Base-by-base conservation (phyloP, 2,329 filamentous ascomycete species). In the Paraphoma sp. region DNA sequence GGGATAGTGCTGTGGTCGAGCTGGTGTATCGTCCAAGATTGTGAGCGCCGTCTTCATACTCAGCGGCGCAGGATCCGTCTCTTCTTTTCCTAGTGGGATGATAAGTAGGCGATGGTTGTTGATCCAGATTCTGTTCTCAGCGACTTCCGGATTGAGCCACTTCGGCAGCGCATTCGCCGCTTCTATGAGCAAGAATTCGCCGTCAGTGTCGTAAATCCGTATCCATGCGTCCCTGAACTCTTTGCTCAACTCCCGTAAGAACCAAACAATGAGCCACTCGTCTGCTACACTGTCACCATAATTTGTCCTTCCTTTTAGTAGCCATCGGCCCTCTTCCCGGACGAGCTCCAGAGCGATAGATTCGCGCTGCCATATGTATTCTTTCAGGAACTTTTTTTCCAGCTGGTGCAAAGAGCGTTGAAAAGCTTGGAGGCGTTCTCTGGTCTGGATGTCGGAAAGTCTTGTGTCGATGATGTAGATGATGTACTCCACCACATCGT, bases 351-450 rank as follows among this genome's bases (percentile, higher is more conserved):
- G 79, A n/a, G 82, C 84, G 61, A 99, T 93, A 0, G 82, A 79
- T 51, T 97, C 93, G 11, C 93, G 87, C 74, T 99, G 95, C 95
- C 95, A 99, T 60, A 99, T 96, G 68, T 97, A 97, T 59, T 91
- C 89, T 64, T 86, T 88, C n/a, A 94, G 82, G 7, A 92, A 78
- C 2, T 83, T 80, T 43, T 86, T 86, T 28, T 80, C 80, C n/a
- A 95, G 77, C 29, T 87, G 82, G 2, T 84, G 78, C 0, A 90
- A 88, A 1, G 87, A 84, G 74, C 87, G 91, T 51, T 92, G 87
- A 9, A 97, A 83, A 17, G 84, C 79, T 54, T 91, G 89, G n/a
- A 97, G 82, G 17, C 84, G 83, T 23, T 86, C 77, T 10, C 91
- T 81, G n/a, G 85, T 79, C 61, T 86, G 85, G 53, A 84, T 82